Evolutionary conservation across 345 rosid genomes (phyloP), one percentile per base, ranked within the genome.

Genomic region (Brassica cretica): DNA sequence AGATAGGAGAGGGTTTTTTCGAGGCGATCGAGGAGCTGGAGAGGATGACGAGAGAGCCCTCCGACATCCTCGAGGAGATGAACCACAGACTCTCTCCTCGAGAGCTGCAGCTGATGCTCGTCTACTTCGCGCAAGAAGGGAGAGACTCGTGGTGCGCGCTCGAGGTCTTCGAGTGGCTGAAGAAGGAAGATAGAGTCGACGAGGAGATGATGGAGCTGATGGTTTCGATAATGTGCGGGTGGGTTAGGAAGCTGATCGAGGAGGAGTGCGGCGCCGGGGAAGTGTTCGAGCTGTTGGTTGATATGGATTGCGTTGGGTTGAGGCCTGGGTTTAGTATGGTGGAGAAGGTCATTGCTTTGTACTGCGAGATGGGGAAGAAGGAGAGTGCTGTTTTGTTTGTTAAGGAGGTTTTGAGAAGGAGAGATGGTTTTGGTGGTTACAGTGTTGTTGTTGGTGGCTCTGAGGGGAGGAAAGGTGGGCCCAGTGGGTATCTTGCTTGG

Each of bases 131-230:
- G 37, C 98, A 90, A 66, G 97, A 94, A 80, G 98, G 98, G 66
- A 88, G 97, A 68, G 98, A 94, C 37, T 94, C 97, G 0, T 92
- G 98, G 98, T 94, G 98, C 67, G 91, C 97, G 0, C 93, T 94
- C 4, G 98, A 94, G 82, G 97, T 94, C 12, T 94, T 94, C 66
- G 98, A 94, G 76, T 94, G 98, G 97, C 76, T 94, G 55, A 88
- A 82, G 41, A 92, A 89, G 82, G 97, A 89, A 76, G 84, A 92
- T 32, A 84, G 86, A 58, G 98, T 94, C 3, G 98, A 94, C 75
- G 83, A 86, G 68, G 96, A 94, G 83, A 90, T 91, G 0, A 89
- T 92, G 97, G 98, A 92, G 89, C 88, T 94, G 2, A 94, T 92
- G 98, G 94, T 92, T 81, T 85, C 97, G 1, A 86, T 94, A 10